These are phyloP conservation scores for Sporodiniella umbellata DNA, from an alignment of 371 early-diverging fungal genomes.

Conservation along the genomic window DNA sequence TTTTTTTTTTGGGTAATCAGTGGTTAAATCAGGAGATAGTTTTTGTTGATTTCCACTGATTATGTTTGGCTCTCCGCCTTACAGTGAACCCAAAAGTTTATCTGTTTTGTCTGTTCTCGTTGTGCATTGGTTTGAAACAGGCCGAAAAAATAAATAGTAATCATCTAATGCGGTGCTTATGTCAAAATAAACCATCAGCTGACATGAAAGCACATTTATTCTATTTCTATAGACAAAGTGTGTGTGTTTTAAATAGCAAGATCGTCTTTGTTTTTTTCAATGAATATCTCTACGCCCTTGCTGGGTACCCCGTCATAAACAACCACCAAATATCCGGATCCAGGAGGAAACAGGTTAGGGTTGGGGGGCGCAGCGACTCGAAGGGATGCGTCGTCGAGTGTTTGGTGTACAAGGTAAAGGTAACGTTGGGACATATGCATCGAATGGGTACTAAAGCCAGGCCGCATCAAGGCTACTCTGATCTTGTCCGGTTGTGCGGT, in stretches of 20 bases:
- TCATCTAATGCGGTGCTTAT: too few species aligned
- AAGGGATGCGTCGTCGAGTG: slow-evolving; percentile 15
- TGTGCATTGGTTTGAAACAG: too few species aligned
- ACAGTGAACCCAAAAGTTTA: too few species aligned
- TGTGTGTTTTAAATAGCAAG: slow-evolving; percentile 7
- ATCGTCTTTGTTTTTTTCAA: slow-evolving; percentile 19
- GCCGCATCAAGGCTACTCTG: slow-evolving; percentile 41
- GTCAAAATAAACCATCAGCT: too few species aligned
- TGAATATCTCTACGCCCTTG: slow-evolving; percentile 31
- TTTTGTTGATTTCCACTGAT: too few species aligned
- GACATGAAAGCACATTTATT: too few species aligned
- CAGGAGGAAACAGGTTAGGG: slow-evolving; percentile 58
- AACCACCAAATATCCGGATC: slow-evolving; percentile 52
- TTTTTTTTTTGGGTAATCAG: too few species aligned
- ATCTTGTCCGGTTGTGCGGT: slow-evolving; percentile 26
- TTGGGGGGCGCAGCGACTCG: slow-evolving; percentile 51
- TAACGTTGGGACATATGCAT: slow-evolving; percentile 66
- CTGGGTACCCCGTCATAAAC: slow-evolving; percentile 57
- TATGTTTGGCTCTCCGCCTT: too few species aligned
- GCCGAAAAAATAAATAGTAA: too few species aligned
- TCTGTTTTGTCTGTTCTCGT: too few species aligned
- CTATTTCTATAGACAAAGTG: neutral
- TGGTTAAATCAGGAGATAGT: too few species aligned
- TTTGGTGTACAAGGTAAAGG: slow-evolving; percentile 32
- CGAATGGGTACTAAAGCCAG: slow-evolving; percentile 66